Base-by-base conservation (phyloP, 2,329 filamentous ascomycete genomes). In the Domatiomyces globalis region DNA sequence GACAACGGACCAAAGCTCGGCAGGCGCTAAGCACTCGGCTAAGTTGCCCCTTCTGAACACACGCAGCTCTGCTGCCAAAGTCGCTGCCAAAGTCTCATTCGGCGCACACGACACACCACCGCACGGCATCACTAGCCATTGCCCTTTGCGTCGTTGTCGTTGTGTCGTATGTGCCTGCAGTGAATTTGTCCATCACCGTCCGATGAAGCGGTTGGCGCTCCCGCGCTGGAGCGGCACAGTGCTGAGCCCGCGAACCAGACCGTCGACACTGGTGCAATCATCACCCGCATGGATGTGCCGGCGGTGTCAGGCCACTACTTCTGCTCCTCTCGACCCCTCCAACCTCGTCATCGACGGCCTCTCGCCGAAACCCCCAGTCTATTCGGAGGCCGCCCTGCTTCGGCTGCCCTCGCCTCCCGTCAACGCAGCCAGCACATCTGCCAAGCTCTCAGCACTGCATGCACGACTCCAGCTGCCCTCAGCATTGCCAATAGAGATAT, bases 401-500 rank as follows among this genome's bases (percentile, higher is more conserved):
- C 67, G 69, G 56, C 73, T 83, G 57, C 84, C 86, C 49, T 90
- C 87, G 62, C 87, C 87, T 59, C 78, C 78, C 50, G 80, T 81
- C 58, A 71, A 77, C 61, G 75, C 76, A 58, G 84, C 87, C 44
- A 70, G 75, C 54, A 68, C 74, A 58, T 96, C 90, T 46, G 83
- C 88, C 56, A 96, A 95, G 73, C 84, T 98, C 61, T 82, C 88
- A 57, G 89, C 92, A 58, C 80, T 98, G 45, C 89, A 95, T 68
- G 87, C 89, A 61, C 85, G 92, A 67, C 79, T 98, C 55, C 80
- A 81, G 43, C 80, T 98, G 51, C 83, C 89, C 20, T 76, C 79
- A 56, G 85, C 84, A 69, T 77, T 96, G 56, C 90, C 92, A 36
- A 71, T 94, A 54, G 78, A 92, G 71, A 90, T 86, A 4, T 79